phyloP scores from a whole-genome alignment of 495 filamentous ascomycete genomes.

The Lasiosphaeriaceae sp. region DNA sequence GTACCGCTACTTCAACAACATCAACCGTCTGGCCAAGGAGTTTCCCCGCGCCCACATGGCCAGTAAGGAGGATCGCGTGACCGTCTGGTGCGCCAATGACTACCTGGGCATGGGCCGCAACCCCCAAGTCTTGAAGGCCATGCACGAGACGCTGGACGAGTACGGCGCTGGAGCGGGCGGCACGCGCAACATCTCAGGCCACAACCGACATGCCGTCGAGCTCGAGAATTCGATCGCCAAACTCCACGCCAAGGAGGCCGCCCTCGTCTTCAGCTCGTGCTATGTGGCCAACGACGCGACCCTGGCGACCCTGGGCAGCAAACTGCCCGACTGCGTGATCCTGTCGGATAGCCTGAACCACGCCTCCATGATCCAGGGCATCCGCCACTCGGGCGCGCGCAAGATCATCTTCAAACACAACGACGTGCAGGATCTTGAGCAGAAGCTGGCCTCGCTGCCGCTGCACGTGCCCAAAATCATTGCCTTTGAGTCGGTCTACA shows the following conservation, averaged over 20 bases:
- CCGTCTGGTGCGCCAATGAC: slow-evolving; percentile 99
- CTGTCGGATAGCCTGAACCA: slow-evolving; percentile 94
- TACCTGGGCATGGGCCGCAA: slow-evolving; percentile 98
- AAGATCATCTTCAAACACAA: slow-evolving; percentile 99
- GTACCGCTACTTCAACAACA: slow-evolving; percentile 99
- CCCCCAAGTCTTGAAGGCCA: slow-evolving; percentile 75
- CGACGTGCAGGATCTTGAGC: slow-evolving; percentile 82
- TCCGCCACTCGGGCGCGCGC: slow-evolving; percentile 90
- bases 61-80: slow-evolving; percentile 79
- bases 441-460: slow-evolving; percentile 83
- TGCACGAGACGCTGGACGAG: slow-evolving; percentile 92
- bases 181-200: slow-evolving; percentile 95
- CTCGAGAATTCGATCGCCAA: slow-evolving; percentile 83
- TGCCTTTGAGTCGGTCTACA: slow-evolving; percentile 96
- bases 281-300: slow-evolving; percentile 98
- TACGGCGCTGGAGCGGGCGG: slow-evolving; percentile 96
- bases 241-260: slow-evolving; percentile 83
- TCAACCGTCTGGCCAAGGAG: slow-evolving; percentile 94
- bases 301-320: slow-evolving; percentile 90
- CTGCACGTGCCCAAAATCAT: slow-evolving; percentile 90
- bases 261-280: slow-evolving; percentile 93
- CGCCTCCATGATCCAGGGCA: slow-evolving; percentile 99
- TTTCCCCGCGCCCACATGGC: slow-evolving; percentile 94
- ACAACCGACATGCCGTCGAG: slow-evolving; percentile 88
- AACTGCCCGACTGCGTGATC: slow-evolving; percentile 93